A percentile compares a stretch with the other conserved stretches of the same genome.
phyloP scores from a whole-genome alignment of 2,329 filamentous ascomycete genomes.

The Penicillium sp. region DNA sequence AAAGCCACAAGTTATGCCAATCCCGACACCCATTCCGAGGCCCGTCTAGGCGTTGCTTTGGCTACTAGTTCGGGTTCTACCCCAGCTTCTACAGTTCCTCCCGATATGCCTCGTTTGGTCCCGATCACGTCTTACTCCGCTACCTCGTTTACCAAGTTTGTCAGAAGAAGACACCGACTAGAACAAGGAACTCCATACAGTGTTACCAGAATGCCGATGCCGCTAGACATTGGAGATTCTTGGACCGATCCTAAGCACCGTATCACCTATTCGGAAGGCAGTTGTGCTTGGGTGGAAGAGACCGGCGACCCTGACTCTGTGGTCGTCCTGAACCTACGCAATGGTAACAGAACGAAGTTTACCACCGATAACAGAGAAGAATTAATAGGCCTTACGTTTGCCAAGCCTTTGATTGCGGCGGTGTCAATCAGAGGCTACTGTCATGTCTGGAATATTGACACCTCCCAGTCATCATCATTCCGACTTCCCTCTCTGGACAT shows the following conservation, averaged over 20 bases:
- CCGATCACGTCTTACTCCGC: not conserved
- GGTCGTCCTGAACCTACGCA: conserved; percentile 5
- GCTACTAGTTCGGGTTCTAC: too few species aligned
- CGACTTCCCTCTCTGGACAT: conserved; percentile 29
- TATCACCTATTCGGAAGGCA: conserved; percentile 8
- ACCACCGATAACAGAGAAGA: conserved; percentile 18
- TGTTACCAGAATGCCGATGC: not conserved
- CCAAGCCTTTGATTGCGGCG: conserved; percentile 7
- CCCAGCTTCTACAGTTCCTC: not conserved
- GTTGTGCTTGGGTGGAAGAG: conserved; percentile 15
- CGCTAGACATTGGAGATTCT: not conserved
- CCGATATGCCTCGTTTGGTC: too few species aligned
- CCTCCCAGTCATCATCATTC: conserved; percentile 24
- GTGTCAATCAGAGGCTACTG: conserved; percentile 23
- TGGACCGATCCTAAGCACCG: too few species aligned
- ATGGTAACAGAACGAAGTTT: not conserved
- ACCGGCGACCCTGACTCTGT: not conserved
- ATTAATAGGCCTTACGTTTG: conserved; percentile 8
- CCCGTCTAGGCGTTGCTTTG: too few species aligned
- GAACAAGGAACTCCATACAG: conserved; percentile 28
- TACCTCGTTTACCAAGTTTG: conserved; percentile 4
- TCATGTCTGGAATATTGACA: conserved; percentile 33
- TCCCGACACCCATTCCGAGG: too few species aligned
- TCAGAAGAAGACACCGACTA: conserved; percentile 26
- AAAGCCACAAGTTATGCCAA: too few species aligned